phyloP scores from a whole-genome alignment of 2,329 filamentous ascomycete species.

The Periglandula ipomoeae region DNA sequence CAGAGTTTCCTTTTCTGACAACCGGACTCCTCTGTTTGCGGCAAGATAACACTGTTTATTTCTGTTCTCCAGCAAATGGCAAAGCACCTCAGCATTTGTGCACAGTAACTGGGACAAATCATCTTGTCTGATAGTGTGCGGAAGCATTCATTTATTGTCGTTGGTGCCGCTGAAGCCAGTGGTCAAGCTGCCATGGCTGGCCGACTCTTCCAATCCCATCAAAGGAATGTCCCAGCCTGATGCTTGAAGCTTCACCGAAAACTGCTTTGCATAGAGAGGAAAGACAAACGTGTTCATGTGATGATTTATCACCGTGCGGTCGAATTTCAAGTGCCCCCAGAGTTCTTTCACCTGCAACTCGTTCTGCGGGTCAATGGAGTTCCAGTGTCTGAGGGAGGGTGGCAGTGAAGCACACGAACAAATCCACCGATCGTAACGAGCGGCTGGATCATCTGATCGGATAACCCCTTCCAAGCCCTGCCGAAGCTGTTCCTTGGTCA shows the following conservation, averaged over 20 bases:
- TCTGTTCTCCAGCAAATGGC: not conserved
- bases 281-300: constrained; percentile 37
- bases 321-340: not conserved
- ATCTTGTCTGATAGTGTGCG: constrained; percentile 50
- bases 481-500: not conserved
- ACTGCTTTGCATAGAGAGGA: constrained; percentile 50
- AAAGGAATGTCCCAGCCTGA: constrained; percentile 52
- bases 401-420: not conserved
- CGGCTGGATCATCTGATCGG: not conserved
- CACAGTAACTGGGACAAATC: constrained; percentile 47
- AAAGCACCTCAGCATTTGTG: constrained; percentile 54
- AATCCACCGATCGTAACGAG: not conserved
- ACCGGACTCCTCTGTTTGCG: not conserved
- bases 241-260: constrained; percentile 48
- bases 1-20: not conserved
- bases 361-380: not conserved
- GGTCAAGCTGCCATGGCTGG: constrained; percentile 27
- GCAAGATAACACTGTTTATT: not conserved
- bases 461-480: not conserved
- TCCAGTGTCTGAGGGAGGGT: not conserved
- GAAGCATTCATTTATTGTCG: constrained; percentile 50
- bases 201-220: constrained; percentile 12
- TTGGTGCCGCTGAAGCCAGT: constrained; percentile 69
- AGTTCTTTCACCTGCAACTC: not conserved
- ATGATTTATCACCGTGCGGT: not conserved